Base-by-base conservation (phyloP, 1,139 yeast genomes). In the Lodderomyces jiufengensis region DNA sequence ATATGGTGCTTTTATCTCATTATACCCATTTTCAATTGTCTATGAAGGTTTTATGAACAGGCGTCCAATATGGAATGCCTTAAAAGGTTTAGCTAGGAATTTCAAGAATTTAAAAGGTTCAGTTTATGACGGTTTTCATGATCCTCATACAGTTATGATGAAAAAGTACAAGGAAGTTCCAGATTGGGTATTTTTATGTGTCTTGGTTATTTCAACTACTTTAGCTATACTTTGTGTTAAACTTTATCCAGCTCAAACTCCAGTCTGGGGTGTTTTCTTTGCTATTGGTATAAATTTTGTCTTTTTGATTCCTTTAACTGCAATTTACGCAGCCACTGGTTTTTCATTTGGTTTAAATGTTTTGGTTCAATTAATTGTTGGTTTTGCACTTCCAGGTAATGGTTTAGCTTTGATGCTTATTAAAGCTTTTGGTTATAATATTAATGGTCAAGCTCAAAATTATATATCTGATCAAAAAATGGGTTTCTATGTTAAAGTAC, bases 361-460 rank as follows among this genome's bases (percentile, higher is more conserved):
- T 6, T 57, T 80, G 43, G 78, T 76, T 28, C 84, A 80, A 52
- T 61, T 80, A 46, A 70, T 80, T 41, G 63, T 75, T 35, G 86
- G 86, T 15, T 77, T 77, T 47, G 80, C 81, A 2, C 45, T 79
- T 24, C 84, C 83, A 22, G 83, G 83, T 33, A 77, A 78, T 39
- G 81, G 80, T 29, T 59, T 67, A 33, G 84, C 84, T 2, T 57
- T 78, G 44, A 78, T 73, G 70, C 67, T 75, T 24, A 59, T 78
- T 44, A 78, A 79, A 50, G 77, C 80, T 1, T 66, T 67, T 42
- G 84, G 84, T 20, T 70, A 70, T 47, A 78, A 77, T 50, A 76
- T 77, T 44, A 76, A 72, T 54, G 74, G 73, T 3, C 84, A 78
- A 55, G 81, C 84, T n/a, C 76, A 76, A 35, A 66, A 63, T 49